phyloP scores from a whole-genome alignment of 2,329 filamentous ascomycete genomes.

The Ophiostoma piceae region DNA sequence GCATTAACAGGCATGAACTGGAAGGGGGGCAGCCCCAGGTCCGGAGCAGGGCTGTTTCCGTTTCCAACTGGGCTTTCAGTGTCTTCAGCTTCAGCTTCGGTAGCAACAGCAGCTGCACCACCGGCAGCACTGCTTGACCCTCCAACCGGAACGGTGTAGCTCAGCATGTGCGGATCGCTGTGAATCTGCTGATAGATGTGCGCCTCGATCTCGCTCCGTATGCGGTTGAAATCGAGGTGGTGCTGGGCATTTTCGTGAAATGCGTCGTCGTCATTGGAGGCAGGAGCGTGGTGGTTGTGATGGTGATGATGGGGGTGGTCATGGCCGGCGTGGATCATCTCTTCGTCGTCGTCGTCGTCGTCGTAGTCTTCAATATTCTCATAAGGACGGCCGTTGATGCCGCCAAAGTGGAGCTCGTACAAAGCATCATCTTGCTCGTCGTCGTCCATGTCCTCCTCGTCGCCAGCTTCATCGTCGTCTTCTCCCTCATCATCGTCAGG shows the following conservation, averaged over 20 bases:
- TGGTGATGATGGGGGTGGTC: slow-evolving; percentile 28
- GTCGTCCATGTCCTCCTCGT: slow-evolving; percentile 27
- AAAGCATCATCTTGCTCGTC: background rate
- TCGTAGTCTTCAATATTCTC: slow-evolving; percentile 18
- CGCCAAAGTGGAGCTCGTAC: background rate
- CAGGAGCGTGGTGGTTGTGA: background rate
- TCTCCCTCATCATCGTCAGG: background rate
- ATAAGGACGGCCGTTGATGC: background rate
- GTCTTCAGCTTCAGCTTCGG: background rate
- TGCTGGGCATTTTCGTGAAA: slow-evolving; percentile 13
- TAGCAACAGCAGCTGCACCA: background rate
- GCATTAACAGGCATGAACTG: background rate
- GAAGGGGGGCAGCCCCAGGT: background rate
- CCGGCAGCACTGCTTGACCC: background rate
- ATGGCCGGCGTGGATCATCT: background rate
- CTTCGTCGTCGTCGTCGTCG: slow-evolving; percentile 23
- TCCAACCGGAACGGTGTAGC: background rate
- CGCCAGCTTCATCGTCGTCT: background rate
- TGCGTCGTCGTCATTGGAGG: background rate
- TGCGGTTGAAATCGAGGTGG: background rate
- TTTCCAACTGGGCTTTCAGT: background rate
- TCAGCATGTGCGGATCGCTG: background rate
- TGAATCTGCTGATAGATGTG: background rate
- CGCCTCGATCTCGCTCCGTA: background rate
- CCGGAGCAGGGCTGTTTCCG: background rate